Conservation (phyloP, 2,329 filamentous ascomycete genomes). For the Calonectria naviculata region DNA sequence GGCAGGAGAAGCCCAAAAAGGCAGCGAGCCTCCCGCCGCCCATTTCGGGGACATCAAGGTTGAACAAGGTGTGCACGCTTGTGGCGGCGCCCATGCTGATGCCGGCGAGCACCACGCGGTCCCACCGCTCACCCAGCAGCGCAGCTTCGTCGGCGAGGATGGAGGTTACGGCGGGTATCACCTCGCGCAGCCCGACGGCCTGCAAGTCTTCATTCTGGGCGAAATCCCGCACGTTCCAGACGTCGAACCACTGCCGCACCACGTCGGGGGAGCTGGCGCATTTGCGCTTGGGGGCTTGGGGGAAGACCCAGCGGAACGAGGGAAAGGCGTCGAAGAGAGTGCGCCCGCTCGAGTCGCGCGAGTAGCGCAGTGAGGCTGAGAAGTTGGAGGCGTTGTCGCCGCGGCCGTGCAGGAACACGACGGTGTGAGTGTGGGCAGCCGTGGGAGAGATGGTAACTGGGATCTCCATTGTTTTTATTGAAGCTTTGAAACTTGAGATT, state of each 20-base stretch:
- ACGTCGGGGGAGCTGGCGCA: conserved; percentile 29
- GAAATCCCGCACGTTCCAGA: conserved; percentile 55
- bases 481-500: background rate
- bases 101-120: conserved; percentile 55
- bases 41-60: conserved; percentile 38
- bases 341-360: conserved; percentile 42
- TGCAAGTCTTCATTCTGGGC: conserved; percentile 56
- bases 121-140: conserved; percentile 47
- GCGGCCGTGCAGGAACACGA: conserved; percentile 58
- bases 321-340: conserved; percentile 55
- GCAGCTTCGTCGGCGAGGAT: conserved; percentile 50
- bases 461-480: background rate
- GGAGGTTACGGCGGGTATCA: conserved; percentile 43
- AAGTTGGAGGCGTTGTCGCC: conserved; percentile 51
- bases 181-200: conserved; percentile 52
- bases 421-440: conserved; percentile 51
- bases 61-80: conserved; percentile 49
- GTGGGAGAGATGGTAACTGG: background rate
- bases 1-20: conserved; percentile 51
- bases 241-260: conserved; percentile 62
- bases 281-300: conserved; percentile 37
- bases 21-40: conserved; percentile 35
- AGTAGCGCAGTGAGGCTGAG: conserved; percentile 40
- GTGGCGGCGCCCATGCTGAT: conserved; percentile 59
- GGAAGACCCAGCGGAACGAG: conserved; percentile 62